phyloP scores from a whole-genome alignment of 148 eudicot species.

The Spergularia marina region DNA sequence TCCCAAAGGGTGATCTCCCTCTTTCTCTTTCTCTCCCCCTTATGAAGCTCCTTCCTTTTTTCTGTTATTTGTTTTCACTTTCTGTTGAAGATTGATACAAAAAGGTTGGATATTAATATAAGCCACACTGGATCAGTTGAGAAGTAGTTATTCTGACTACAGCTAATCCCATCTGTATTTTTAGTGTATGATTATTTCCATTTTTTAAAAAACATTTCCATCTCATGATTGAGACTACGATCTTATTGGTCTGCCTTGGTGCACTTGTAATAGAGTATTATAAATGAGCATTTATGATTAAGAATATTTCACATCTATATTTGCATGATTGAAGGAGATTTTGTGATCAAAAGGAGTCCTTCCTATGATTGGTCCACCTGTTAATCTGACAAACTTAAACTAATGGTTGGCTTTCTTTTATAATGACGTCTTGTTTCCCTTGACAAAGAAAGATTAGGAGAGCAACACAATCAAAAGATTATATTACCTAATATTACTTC shows the following conservation, averaged over 20 bases:
- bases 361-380: constrained; percentile 40
- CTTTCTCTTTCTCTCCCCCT: neutral
- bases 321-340: constrained; percentile 33
- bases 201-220: neutral
- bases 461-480: neutral
- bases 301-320: constrained; percentile 9
- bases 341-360: constrained; percentile 16
- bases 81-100: constrained; percentile 11
- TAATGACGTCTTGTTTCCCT: neutral
- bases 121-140: constrained; percentile 15
- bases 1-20: constrained; percentile 4
- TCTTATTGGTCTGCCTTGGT: neutral
- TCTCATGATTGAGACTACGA: constrained; percentile 9
- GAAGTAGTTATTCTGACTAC: constrained; percentile 9
- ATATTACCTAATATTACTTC: neutral
- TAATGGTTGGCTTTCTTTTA: constrained; percentile 22
- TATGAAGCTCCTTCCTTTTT: neutral
- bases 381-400: constrained; percentile 26
- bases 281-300: constrained; percentile 23
- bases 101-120: constrained; percentile 18
- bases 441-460: neutral
- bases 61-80: neutral
- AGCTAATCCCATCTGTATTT: neutral
- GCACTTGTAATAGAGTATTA: neutral
- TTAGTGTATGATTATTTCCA: neutral